Evolutionary conservation across 140 eudicot genomes (phyloP).

Genomic region (Erigeron philadelphicus): DNA sequence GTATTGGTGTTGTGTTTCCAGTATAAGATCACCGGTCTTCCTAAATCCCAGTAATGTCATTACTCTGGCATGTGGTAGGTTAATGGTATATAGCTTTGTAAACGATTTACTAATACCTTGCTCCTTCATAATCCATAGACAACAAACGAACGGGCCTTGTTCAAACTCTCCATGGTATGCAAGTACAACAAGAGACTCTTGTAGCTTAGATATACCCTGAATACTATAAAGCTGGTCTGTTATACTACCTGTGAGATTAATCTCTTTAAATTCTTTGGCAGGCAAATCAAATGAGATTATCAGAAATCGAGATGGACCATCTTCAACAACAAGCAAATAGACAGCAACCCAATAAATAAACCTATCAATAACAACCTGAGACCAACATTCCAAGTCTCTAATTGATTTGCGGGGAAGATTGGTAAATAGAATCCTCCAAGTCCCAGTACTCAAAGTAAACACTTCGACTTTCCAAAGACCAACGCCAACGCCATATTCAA

Average conservation of each 20-base stretch:
- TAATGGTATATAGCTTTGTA: neutral
- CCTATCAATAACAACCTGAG: slow-evolving; percentile 4
- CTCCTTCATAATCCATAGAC: neutral
- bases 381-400: no score
- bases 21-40: neutral
- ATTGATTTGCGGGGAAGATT: neutral
- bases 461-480: neutral
- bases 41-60: slow-evolving; percentile 3
- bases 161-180: no score
- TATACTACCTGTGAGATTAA: neutral
- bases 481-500: neutral
- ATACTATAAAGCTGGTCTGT: neutral
- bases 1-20: neutral
- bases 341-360: neutral
- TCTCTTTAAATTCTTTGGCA: neutral
- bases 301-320: no score
- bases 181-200: slow-evolving; percentile 15
- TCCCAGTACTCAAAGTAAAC: neutral
- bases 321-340: neutral
- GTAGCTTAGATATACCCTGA: neutral
- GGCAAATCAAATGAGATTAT: slow-evolving; percentile 14
- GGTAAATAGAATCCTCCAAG: neutral
- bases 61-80: neutral
- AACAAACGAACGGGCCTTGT: neutral
- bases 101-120: neutral